These are phyloP conservation scores for Setomelanomma holmii DNA, from an alignment of 2,329 filamentous ascomycete genomes.

Conservation along the genomic window DNA sequence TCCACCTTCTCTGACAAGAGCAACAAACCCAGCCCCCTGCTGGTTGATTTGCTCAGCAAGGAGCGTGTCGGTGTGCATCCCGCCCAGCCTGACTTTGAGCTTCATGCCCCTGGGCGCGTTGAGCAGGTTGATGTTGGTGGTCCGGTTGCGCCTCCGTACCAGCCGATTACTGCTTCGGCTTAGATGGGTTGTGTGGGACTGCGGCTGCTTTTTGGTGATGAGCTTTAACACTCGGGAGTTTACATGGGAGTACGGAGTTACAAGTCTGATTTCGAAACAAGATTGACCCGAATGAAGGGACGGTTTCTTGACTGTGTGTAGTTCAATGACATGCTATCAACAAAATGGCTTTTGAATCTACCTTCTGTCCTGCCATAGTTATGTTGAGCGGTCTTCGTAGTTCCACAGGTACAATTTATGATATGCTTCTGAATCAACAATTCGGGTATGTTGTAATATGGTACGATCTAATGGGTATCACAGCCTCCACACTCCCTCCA, in stretches of 20 bases:
- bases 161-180: conserved; percentile 43
- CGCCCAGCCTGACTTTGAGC: conserved; percentile 43
- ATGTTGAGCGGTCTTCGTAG: too few relatives aligned
- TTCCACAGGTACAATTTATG: too few relatives aligned
- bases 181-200: conserved; percentile 11
- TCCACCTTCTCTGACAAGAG: conserved; percentile 76
- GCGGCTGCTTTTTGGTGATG: neutral
- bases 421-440: too few relatives aligned
- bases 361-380: too few relatives aligned
- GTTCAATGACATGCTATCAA: too few relatives aligned
- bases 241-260: neutral
- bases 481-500: too few relatives aligned
- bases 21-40: conserved; percentile 83
- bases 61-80: conserved; percentile 86
- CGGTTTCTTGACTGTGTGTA: neutral
- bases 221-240: neutral
- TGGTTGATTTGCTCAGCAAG: conserved; percentile 90
- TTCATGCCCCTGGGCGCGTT: conserved; percentile 35
- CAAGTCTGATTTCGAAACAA: neutral
- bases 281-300: too few relatives aligned
- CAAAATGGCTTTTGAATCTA: too few relatives aligned
- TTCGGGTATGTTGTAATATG: too few relatives aligned
- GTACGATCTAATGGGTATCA: too few relatives aligned
- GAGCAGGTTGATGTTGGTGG: conserved; percentile 39
- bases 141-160: conserved; percentile 38